Base-by-base conservation (phyloP, 371 early-diverging fungal species). In the Actinomucor elegans region DNA sequence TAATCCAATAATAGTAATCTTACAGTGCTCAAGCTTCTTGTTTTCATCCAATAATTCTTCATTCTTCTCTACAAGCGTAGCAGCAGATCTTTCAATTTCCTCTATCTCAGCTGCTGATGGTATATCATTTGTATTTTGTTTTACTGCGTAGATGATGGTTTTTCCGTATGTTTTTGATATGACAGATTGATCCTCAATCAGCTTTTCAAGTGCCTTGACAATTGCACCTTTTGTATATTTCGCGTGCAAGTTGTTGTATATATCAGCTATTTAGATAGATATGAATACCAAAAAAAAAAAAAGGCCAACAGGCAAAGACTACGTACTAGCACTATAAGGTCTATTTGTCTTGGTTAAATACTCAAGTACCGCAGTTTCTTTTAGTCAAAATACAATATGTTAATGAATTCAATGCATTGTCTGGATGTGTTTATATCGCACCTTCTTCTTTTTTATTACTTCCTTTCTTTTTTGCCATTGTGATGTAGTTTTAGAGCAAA, bases 261-360 rank as follows among this genome's bases (percentile, higher is more conserved):
- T 47, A 44, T 64, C 64, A 29, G 64, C 64, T 64, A 38, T 29
- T 4, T 0, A 15, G 2, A 21, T 17, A 47, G 1, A 18, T 12
- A 32, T n/a, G n/a, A n/a, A n/a, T n/a, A n/a, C n/a, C n/a, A n/a
- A n/a, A n/a, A n/a, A n/a, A n/a, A n/a, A n/a, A n/a, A n/a, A n/a
- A n/a, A n/a, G n/a, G n/a, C n/a, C n/a, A n/a, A 15, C 10, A 3
- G 26, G 11, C 31, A 2, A 15, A 17, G 9, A 14, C 43, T 48
- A 52, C 34, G 49, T 59, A 64, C 64, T 64, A 18, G 59, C 55
- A 42, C 64, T 59, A 17, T 59, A 64, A 31, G 64, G 64, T 31
- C 64, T 38, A 34, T 64, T 64, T 11, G 48, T 33, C 24, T 43
- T 58, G 21, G 51, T 59, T 44, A 64, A 43, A 27, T 64, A 64